Evolutionary conservation across 1,139 yeast genomes (phyloP), one percentile per base, ranked within the genome.

Genomic region (Kluyveromyces marxianus): DNA sequence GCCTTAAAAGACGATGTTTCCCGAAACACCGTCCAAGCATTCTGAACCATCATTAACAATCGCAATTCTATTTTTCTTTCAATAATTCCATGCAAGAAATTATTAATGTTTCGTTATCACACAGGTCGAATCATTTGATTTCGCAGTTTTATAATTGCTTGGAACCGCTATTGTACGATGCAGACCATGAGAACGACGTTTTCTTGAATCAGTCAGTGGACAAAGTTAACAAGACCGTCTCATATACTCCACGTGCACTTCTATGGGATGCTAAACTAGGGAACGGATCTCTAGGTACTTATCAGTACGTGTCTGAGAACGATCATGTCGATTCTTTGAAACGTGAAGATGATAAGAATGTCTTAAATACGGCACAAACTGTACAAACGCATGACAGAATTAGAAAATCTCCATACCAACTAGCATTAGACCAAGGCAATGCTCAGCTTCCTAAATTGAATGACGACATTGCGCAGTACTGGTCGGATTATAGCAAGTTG

Each of bases 121-220:
- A 83, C 10, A 62, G 71, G 35, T 75, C 96, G 0, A 87, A 86
- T 56, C 92, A 85, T 61, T 64, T 86, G 8, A 65, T 76, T 3
- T 77, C 96, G 0, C 96, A 87, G 56, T 81, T 87, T 57, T 87
- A 81, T 69, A 89, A 92, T 58, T 67, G 77, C 14, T 96, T 88
- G 62, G 94, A 86, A 51, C 48, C 69, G 78, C 8, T 80, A 78
- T 54, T 72, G 82, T 21, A 40, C 25, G 43, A 40, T 35, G 54
- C 35, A 35, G 46, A 38, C 37, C 47, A 80, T 81, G n/a, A 77
- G 78, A 63, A 58, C 55, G 49, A 67, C 54, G 71, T 76, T 3
- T 71, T 72, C 50, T 70, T 71, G 60, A 69, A 70, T 46, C 69
- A 69, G 31, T 75, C 70, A 45, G 59, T 63, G 48, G 66, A 68